Conservation (phyloP, 2,329 filamentous ascomycete species). For the Arthrobotrys sinensis region DNA sequence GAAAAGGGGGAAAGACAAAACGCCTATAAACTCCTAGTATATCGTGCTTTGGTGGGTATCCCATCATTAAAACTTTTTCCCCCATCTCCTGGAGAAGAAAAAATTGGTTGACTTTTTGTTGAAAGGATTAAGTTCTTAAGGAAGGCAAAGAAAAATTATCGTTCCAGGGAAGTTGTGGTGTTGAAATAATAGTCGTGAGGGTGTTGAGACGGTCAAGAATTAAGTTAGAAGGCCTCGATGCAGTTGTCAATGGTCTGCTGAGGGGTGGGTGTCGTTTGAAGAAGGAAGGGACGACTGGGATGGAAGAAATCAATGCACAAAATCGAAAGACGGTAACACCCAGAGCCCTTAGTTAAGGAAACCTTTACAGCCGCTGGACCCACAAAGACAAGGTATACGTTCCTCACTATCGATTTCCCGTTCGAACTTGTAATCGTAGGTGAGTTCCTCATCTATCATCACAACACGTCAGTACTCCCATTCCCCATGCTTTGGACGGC, state of each 20-base stretch:
- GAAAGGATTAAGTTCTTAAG: slow-evolving; percentile 35
- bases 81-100: slow-evolving; percentile 43
- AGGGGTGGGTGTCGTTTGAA: not conserved
- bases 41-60: slow-evolving; percentile 59
- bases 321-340: slow-evolving; percentile 1
- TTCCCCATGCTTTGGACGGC: slow-evolving; percentile 7
- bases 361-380: slow-evolving; percentile 95
- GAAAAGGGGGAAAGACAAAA: slow-evolving; percentile 64
- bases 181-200: slow-evolving; percentile 55
- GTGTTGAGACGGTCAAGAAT: slow-evolving; percentile 43
- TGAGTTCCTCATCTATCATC: slow-evolving; percentile 90
- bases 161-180: slow-evolving; percentile 16
- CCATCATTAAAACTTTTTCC: slow-evolving; percentile 58
- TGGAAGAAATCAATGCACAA: not conserved
- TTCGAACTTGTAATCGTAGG: slow-evolving; percentile 99
- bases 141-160: slow-evolving; percentile 16
- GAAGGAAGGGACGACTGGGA: not conserved
- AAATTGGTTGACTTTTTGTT: slow-evolving; percentile 47
- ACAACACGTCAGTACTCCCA: slow-evolving; percentile 62
- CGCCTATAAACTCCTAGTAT: slow-evolving; percentile 59
- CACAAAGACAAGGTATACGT: slow-evolving; percentile 96
- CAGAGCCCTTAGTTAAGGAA: slow-evolving; percentile 83
- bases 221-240: not conserved
- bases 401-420: slow-evolving; percentile 94
- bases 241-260: not conserved